A percentile compares a stretch with the other conserved stretches of the same genome.
phyloP scores from a whole-genome alignment of 768 basidiomycete genomes.

The Boletus reticuloceps region DNA sequence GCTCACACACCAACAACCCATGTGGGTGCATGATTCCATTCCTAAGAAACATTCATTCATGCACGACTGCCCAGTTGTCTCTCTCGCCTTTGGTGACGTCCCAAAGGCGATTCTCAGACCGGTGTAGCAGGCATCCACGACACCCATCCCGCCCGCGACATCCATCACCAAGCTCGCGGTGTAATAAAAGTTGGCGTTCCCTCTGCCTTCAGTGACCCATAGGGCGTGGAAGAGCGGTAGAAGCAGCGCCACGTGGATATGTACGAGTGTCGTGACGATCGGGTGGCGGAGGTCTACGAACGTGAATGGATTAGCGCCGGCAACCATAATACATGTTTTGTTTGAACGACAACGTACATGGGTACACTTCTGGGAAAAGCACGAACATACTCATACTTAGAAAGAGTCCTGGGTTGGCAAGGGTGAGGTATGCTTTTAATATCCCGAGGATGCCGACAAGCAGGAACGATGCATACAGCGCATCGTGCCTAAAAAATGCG shows the following conservation, averaged over 20 bases:
- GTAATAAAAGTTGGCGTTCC: slow-evolving; percentile 98
- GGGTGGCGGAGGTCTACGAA: slow-evolving; percentile 77
- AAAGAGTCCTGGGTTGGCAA: slow-evolving; percentile 88
- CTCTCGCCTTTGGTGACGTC: slow-evolving; percentile 40
- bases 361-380: slow-evolving; percentile 81
- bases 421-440: slow-evolving; percentile 90
- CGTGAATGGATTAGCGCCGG: not conserved
- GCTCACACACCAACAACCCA: too few species aligned
- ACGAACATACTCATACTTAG: slow-evolving; percentile 73
- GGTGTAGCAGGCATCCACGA: slow-evolving; percentile 81
- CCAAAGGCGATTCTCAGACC: slow-evolving; percentile 77
- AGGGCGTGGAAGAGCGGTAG: slow-evolving; percentile 89
- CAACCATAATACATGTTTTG: too few species aligned
- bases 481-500: slow-evolving; percentile 62
- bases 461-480: slow-evolving; percentile 75
- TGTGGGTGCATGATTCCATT: too few species aligned
- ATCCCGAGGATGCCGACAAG: slow-evolving; percentile 73
- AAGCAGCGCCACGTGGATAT: slow-evolving; percentile 79
- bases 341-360: slow-evolving; percentile 52
- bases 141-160: slow-evolving; percentile 77
- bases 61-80: slow-evolving; percentile 29
- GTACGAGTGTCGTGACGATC: slow-evolving; percentile 77
- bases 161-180: slow-evolving; percentile 94
- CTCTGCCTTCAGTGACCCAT: slow-evolving; percentile 89
- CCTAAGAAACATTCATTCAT: slow-evolving; percentile 16